These are phyloP conservation scores for Albophoma yamanashiensis DNA, from an alignment of 2,329 filamentous ascomycete genomes.

Conservation along the genomic window DNA sequence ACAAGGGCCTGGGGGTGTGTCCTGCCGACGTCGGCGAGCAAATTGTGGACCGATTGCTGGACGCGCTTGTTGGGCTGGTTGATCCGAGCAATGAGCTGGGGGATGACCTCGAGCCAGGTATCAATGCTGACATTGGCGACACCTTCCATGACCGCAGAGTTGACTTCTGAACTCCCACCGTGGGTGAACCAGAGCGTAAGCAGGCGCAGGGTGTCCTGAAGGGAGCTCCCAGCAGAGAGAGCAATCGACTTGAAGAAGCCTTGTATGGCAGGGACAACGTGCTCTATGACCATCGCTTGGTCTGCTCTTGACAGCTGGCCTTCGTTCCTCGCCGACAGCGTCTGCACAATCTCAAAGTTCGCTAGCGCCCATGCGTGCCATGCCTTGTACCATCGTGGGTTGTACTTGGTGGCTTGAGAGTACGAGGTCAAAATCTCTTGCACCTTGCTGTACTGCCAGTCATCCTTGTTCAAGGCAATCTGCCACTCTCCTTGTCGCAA, in stretches of 20 bases:
- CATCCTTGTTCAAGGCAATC: conserved; percentile 70
- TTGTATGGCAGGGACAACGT: conserved; percentile 88
- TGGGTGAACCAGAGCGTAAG: conserved; percentile 96
- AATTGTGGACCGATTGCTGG: conserved; percentile 79
- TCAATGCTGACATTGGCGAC: conserved; percentile 89
- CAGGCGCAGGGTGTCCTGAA: conserved; percentile 88
- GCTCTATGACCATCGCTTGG: conserved; percentile 62
- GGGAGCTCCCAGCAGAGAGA: conserved; percentile 78
- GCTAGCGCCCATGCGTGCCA: conserved; percentile 98
- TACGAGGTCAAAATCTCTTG: conserved; percentile 88
- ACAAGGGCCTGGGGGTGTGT: conserved; percentile 93
- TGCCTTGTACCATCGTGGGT: conserved; percentile 94
- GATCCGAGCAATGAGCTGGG: conserved; percentile 92
- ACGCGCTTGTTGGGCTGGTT: conserved; percentile 89
- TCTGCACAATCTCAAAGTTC: conserved; percentile 96
- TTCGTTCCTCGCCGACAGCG: conserved; percentile 57
- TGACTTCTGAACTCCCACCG: conserved; percentile 81
- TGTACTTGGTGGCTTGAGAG: conserved; percentile 83
- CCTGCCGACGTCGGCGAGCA: conserved; percentile 86
- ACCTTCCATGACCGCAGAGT: conserved; percentile 77
- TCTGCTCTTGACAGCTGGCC: conserved; percentile 35
- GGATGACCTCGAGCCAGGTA: conserved; percentile 97
- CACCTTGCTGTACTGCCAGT: conserved; percentile 81
- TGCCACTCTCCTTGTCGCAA: conserved; percentile 96
- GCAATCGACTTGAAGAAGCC: conserved; percentile 98